Evolutionary conservation across 441 rosid genomes (phyloP).

Genomic region (Theobroma grandiflorum): DNA sequence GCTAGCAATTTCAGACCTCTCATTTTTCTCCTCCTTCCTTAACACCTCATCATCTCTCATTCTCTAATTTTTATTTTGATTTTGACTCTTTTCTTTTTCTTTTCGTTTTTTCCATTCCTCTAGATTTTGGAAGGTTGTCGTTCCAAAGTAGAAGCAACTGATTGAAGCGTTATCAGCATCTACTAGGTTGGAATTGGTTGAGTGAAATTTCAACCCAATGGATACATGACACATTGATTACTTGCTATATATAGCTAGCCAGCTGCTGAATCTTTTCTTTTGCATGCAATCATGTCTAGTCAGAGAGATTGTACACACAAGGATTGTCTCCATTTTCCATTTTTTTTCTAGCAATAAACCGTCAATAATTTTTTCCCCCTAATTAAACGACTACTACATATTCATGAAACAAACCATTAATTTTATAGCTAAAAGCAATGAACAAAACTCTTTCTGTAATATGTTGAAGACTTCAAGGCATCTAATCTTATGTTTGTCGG

Average conservation of each 20-base stretch:
- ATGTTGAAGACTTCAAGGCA: too few relatives aligned
- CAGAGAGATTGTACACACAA: background rate
- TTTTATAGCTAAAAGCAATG: background rate
- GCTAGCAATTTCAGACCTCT: constrained; percentile 60
- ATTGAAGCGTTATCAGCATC: background rate
- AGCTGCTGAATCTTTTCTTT: background rate
- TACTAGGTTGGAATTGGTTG: background rate
- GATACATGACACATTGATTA: background rate
- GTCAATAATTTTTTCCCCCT: too few relatives aligned
- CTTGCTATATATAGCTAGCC: background rate
- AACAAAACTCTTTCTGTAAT: background rate
- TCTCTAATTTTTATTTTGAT: constrained; percentile 8
- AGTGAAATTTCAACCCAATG: background rate
- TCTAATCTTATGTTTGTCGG: background rate
- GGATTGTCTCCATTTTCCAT: too few relatives aligned
- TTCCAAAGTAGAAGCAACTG: background rate
- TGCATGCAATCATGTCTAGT: background rate
- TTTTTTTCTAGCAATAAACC: too few relatives aligned
- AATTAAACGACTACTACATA: too few relatives aligned
- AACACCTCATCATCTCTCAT: constrained; percentile 44
- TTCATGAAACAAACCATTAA: too few relatives aligned
- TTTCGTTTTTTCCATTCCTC: background rate
- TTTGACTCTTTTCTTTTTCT: background rate
- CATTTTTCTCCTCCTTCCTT: constrained; percentile 49
- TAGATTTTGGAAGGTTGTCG: background rate